phyloP scores from a whole-genome alignment of 78 protist genomes.

The Creolimax fragrantissima region DNA sequence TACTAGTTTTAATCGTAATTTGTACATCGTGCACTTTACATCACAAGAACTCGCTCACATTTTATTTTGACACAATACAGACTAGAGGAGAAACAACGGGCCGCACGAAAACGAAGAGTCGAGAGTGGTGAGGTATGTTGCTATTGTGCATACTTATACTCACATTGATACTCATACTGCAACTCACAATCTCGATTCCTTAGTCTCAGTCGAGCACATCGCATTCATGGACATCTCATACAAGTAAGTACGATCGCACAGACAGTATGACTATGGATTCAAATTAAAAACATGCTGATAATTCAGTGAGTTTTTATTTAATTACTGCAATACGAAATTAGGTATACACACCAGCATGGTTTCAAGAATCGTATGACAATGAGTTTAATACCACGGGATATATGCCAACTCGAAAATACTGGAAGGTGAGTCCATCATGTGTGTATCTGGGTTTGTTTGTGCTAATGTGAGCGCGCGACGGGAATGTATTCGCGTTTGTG shows the following conservation, averaged over 20 bases:
- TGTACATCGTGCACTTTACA: too few relatives aligned
- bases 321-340: not conserved
- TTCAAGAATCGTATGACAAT: not conserved
- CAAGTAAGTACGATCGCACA: too few relatives aligned
- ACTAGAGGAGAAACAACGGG: constrained; percentile 24
- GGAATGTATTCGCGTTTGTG: not conserved
- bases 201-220: too few relatives aligned
- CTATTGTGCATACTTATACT: not conserved
- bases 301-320: not conserved
- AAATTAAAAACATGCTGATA: not conserved
- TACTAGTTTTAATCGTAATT: too few relatives aligned
- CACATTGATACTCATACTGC: not conserved
- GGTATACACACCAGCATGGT: not conserved
- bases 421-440: not conserved
- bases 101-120: not conserved
- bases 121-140: not conserved
- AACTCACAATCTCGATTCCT: not conserved
- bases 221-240: too few relatives aligned
- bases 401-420: not conserved
- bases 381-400: not conserved
- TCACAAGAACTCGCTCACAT: too few relatives aligned
- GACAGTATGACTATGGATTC: not conserved
- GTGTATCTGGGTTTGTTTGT: not conserved
- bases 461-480: not conserved
- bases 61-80: too few relatives aligned